Evolutionary conservation across 768 basidiomycete species (phyloP).

Genomic region (Suillus plorans): DNA sequence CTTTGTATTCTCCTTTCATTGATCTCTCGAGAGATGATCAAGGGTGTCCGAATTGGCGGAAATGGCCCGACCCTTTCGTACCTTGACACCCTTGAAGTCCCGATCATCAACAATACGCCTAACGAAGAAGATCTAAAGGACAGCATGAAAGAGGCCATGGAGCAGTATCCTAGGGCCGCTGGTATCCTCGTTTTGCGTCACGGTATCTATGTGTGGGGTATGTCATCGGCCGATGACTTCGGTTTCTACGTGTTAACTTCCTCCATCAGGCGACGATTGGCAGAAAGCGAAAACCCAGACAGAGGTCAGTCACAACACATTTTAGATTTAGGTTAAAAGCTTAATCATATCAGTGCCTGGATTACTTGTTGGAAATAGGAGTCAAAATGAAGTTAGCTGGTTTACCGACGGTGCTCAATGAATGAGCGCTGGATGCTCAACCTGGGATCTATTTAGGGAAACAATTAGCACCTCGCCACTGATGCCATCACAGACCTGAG

Average conservation of each 20-base stretch:
- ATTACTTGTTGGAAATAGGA: slow-evolving; percentile 87
- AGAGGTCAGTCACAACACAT: slow-evolving; percentile 46
- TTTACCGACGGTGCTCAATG: slow-evolving; percentile 45
- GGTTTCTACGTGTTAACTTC: slow-evolving; percentile 13
- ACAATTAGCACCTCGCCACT: neutral
- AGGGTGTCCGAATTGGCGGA: slow-evolving; percentile 78
- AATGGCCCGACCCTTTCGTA: slow-evolving; percentile 77
- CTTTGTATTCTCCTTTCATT: neutral
- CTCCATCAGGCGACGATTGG: slow-evolving; percentile 61
- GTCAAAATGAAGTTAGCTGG: slow-evolving; percentile 78
- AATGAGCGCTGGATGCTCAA: slow-evolving; percentile 12
- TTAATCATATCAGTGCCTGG: slow-evolving; percentile 61
- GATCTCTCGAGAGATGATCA: slow-evolving; percentile 72
- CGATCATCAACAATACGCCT: slow-evolving; percentile 91
- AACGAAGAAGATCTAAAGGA: slow-evolving; percentile 87
- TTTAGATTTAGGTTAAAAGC: slow-evolving; percentile 1
- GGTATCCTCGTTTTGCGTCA: slow-evolving; percentile 77
- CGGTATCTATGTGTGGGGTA: slow-evolving; percentile 87
- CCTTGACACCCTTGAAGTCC: slow-evolving; percentile 80
- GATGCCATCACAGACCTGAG: neutral
- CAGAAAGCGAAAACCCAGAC: slow-evolving; percentile 88
- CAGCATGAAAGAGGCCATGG: slow-evolving; percentile 86
- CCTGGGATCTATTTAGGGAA: neutral
- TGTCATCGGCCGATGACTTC: slow-evolving; percentile 12
- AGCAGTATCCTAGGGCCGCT: slow-evolving; percentile 73